Evolutionary conservation across 1,139 yeast genomes (phyloP).

Genomic region (Suhomyces choctaworum): DNA sequence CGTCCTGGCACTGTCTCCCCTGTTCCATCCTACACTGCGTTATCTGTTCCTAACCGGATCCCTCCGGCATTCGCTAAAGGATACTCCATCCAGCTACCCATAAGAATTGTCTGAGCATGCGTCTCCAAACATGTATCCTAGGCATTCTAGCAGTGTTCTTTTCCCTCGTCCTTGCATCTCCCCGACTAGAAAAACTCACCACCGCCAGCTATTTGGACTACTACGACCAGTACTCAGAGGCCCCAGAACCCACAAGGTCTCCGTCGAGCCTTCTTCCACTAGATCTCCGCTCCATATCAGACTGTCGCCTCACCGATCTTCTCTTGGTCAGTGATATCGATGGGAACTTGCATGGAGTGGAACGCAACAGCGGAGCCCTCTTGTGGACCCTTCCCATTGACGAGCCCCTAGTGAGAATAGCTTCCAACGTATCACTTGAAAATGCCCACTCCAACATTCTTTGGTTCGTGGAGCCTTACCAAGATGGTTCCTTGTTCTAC

Average conservation of each 20-base stretch:
- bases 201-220: conserved; percentile 15
- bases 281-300: conserved; percentile 45
- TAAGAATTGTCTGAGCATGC: conserved; percentile 10
- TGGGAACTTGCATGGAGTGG: conserved; percentile 82
- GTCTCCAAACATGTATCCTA: conserved; percentile 9
- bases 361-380: conserved; percentile 72
- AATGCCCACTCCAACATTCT: conserved; percentile 31
- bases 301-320: conserved; percentile 61
- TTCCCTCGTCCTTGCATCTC: conserved; percentile 17
- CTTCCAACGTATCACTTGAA: conserved; percentile 29
- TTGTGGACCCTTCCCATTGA: conserved; percentile 72
- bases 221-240: conserved; percentile 4
- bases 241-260: conserved; percentile 11
- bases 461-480: conserved; percentile 91
- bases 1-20: too few relatives aligned
- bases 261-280: conserved; percentile 27
- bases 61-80: too few relatives aligned
- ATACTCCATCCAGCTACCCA: too few relatives aligned
- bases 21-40: too few relatives aligned
- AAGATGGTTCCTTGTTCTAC: conserved; percentile 83
- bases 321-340: conserved; percentile 80
- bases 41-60: too few relatives aligned
- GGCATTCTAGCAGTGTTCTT: conserved; percentile 9
- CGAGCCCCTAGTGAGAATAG: conserved; percentile 52
- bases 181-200: conserved; percentile 29